Percentiles rank a stretch among this genome's conserved stretches.
Evolutionary conservation across 1,284 basidiomycete genomes (phyloP).

Genomic region (Irpex lacteus): DNA sequence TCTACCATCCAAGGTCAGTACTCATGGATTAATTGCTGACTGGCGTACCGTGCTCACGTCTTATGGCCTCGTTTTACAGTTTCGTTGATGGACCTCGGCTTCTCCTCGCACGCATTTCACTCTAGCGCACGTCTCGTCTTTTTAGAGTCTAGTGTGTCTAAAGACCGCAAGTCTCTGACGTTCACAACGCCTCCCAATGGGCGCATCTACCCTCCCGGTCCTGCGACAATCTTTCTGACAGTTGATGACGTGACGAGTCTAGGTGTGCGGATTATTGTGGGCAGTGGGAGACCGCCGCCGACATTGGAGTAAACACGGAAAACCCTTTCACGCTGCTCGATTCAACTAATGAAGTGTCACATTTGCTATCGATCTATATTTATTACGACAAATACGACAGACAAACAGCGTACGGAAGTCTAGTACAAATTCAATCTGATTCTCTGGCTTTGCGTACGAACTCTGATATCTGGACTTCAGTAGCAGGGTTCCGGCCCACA

Average conservation of each 20-base stretch:
- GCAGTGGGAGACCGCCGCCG: conserved; percentile 11
- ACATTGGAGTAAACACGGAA: conserved; percentile 2
- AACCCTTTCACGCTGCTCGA: no score
- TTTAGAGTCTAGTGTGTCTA: conserved; percentile 36
- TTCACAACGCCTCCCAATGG: conserved; percentile 44
- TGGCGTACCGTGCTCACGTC: neutral
- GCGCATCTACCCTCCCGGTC: conserved; percentile 50
- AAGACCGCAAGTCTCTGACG: conserved; percentile 35
- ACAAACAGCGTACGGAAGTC: no score
- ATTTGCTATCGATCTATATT: no score
- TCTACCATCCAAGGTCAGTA: conserved; percentile 26
- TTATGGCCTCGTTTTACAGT: conserved; percentile 21
- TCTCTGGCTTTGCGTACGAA: neutral
- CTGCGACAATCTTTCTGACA: conserved; percentile 42
- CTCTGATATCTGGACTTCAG: neutral
- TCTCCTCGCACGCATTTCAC: conserved; percentile 46
- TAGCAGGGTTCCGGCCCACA: neutral
- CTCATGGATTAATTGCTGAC: neutral
- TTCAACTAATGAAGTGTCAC: no score
- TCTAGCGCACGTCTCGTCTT: conserved; percentile 44
- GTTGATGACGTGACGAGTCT: conserved; percentile 24
- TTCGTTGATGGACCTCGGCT: conserved; percentile 47
- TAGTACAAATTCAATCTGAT: no score
- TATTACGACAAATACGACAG: no score
- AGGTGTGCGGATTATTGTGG: conserved; percentile 12